Evolutionary conservation across 345 rosid genomes (phyloP).

Genomic region (Ricinus communis): DNA sequence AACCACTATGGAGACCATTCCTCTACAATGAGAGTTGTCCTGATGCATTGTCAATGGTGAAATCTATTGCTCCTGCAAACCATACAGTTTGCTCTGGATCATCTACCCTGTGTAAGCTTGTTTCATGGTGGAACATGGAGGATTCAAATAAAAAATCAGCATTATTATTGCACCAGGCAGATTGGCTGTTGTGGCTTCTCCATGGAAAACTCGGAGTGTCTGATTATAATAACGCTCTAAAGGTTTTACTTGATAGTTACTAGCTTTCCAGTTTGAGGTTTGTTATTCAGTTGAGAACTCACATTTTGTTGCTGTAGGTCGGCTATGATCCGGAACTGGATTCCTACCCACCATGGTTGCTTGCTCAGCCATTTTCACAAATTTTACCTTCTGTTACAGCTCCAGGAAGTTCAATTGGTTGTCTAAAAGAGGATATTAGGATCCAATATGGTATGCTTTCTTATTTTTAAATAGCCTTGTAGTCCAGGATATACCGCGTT

Average conservation of each 20-base stretch:
- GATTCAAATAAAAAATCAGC: slow-evolving; percentile 50
- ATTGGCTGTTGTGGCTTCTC: slow-evolving; percentile 94
- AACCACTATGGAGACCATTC: slow-evolving; percentile 62
- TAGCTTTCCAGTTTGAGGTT: not conserved
- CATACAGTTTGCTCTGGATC: slow-evolving; percentile 90
- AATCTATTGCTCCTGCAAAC: slow-evolving; percentile 79
- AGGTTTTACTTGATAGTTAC: slow-evolving; percentile 38
- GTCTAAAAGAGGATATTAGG: slow-evolving; percentile 55
- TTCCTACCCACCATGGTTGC: slow-evolving; percentile 82
- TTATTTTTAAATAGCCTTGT: too few relatives aligned
- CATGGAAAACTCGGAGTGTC: slow-evolving; percentile 90
- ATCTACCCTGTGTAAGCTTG: slow-evolving; percentile 88
- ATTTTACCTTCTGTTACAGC: slow-evolving; percentile 71
- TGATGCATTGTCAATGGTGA: slow-evolving; percentile 67
- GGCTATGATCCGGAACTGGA: slow-evolving; percentile 93
- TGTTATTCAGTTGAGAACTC: not conserved
- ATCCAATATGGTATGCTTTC: slow-evolving; percentile 49
- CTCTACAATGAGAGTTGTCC: slow-evolving; percentile 82
- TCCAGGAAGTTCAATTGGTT: slow-evolving; percentile 73
- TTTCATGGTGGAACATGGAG: slow-evolving; percentile 75
- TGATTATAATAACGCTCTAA: slow-evolving; percentile 88
- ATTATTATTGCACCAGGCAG: slow-evolving; percentile 79
- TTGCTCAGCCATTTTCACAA: slow-evolving; percentile 71
- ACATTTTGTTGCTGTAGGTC: slow-evolving; percentile 44
- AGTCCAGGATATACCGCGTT: not conserved